These are phyloP conservation scores for Aureobasidium subglaciale DNA, from an alignment of 2,329 filamentous ascomycete species.

Conservation along the genomic window DNA sequence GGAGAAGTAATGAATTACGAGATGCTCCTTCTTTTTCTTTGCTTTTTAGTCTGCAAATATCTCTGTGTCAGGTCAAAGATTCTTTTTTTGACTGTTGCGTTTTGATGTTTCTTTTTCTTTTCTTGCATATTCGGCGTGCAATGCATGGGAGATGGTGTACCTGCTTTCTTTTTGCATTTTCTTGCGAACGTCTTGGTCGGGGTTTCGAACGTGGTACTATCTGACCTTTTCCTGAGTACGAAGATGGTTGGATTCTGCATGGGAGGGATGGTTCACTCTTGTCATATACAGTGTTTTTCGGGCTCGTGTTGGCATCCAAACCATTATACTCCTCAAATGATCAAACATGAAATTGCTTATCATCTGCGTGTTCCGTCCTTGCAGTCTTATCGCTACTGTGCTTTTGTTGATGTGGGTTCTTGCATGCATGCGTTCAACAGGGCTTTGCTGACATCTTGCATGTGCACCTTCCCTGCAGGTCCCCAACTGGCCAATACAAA, in stretches of 20 bases:
- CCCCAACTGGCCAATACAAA: not conserved
- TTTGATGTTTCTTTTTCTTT: not conserved
- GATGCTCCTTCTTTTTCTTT: not conserved
- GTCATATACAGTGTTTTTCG: not conserved
- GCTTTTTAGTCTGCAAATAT: too few species aligned
- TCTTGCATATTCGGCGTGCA: too few species aligned
- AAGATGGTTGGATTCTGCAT: too few species aligned
- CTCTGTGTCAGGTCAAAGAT: too few species aligned
- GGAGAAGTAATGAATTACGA: conserved; percentile 8
- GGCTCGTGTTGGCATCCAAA: not conserved
- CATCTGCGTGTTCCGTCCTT: not conserved
- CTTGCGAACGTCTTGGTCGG: too few species aligned
- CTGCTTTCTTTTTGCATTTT: too few species aligned
- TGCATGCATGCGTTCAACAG: not conserved
- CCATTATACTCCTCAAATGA: not conserved
- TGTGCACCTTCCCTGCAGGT: not conserved
- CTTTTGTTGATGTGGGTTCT: not conserved
- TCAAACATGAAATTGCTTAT: not conserved
- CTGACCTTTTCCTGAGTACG: too few species aligned
- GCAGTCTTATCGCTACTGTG: not conserved
- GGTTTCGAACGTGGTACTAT: too few species aligned
- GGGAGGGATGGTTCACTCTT: not conserved
- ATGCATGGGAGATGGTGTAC: too few species aligned
- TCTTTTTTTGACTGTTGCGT: too few species aligned
- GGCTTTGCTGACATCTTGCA: not conserved